Percentiles rank a stretch among this genome's conserved stretches.
phyloP scores from a whole-genome alignment of 768 basidiomycete genomes.

The Tricholoma matsutake region DNA sequence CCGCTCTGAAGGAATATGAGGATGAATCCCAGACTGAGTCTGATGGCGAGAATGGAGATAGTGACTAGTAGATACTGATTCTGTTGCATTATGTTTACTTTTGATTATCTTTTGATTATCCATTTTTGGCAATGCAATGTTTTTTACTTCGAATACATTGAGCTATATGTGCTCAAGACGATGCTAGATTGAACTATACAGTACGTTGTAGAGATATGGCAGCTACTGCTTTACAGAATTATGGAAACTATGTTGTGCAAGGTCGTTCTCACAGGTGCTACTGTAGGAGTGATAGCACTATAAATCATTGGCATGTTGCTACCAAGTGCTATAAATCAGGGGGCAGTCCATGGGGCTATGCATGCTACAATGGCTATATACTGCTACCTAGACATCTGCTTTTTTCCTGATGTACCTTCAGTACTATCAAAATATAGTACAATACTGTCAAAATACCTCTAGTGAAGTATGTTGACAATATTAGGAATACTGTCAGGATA shows the following conservation, averaged over 20 bases:
- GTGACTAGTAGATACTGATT: background rate
- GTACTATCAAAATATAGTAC: too few species aligned
- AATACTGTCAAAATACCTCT: too few species aligned
- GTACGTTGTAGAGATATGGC: background rate
- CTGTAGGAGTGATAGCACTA: background rate
- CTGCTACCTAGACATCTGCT: too few species aligned
- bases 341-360: too few species aligned
- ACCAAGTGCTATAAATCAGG: too few species aligned
- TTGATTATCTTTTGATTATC: background rate
- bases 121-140: background rate
- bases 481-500: too few species aligned
- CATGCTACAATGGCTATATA: too few species aligned
- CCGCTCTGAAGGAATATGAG: background rate
- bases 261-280: background rate
- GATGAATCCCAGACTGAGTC: background rate
- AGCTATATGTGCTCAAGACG: background rate
- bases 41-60: background rate
- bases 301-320: too few species aligned
- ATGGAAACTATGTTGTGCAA: background rate
- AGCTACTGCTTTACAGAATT: background rate
- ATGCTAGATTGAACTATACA: background rate
- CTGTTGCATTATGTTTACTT: background rate
- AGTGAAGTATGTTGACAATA: too few species aligned
- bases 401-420: too few species aligned
- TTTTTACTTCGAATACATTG: background rate